phyloP scores from a whole-genome alignment of 2,329 filamentous ascomycete species.

The Aspergillus ustus region DNA sequence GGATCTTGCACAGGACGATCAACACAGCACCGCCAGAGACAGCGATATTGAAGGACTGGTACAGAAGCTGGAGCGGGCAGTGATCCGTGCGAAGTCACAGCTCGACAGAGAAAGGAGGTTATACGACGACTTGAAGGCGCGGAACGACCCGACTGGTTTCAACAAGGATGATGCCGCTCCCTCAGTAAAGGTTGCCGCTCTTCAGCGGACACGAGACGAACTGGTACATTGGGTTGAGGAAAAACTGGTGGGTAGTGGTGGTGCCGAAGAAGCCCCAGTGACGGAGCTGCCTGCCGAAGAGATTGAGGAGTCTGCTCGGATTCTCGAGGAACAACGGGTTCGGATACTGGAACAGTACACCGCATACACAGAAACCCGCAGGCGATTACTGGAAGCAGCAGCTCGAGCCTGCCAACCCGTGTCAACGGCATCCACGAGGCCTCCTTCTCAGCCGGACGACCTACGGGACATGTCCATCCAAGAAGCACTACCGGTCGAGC shows the following conservation, averaged over 20 bases:
- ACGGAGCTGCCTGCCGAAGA: constrained; percentile 36
- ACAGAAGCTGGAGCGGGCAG: constrained; percentile 44
- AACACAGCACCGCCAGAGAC: constrained; percentile 16
- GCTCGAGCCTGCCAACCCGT: constrained; percentile 43
- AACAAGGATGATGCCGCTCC: constrained; percentile 14
- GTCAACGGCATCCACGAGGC: constrained; percentile 29
- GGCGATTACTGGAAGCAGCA: constrained; percentile 39
- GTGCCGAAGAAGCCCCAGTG: constrained; percentile 33
- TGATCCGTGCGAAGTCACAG: constrained; percentile 42
- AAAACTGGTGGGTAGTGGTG: constrained; percentile 46
- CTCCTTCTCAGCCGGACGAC: constrained; percentile 22
- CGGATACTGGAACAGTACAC: constrained; percentile 42
- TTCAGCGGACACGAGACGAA: constrained; percentile 53
- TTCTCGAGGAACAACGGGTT: constrained; percentile 37
- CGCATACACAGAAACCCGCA: constrained; percentile 42
- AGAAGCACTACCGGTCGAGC: constrained; percentile 27
- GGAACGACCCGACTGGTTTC: constrained; percentile 21
- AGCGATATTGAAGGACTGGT: constrained; percentile 39
- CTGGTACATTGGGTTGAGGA: constrained; percentile 57
- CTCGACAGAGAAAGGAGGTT: constrained; percentile 42
- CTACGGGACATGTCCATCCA: constrained; percentile 19
- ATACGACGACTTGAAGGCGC: constrained; percentile 38
- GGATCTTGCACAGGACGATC: constrained; percentile 22
- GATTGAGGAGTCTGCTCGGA: constrained; percentile 34
- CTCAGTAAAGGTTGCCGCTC: constrained; percentile 37